phyloP scores from a whole-genome alignment of 2,329 filamentous ascomycete species.

The Seiridium unicorne region DNA sequence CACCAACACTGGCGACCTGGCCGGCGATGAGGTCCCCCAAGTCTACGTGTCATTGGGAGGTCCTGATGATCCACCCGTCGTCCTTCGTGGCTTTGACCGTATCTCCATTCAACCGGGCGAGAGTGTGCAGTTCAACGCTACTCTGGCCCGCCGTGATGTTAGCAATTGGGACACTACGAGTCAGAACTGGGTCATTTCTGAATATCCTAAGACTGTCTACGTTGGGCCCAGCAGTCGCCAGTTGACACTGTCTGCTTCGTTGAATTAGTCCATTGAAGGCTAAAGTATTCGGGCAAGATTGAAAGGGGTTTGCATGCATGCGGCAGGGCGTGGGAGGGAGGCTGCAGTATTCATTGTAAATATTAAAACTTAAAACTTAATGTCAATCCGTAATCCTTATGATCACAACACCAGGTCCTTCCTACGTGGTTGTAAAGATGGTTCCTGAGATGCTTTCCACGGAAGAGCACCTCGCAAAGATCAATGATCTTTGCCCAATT shows the following conservation, averaged over 20 bases:
- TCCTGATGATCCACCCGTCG: constrained; percentile 62
- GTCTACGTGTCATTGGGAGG: constrained; percentile 81
- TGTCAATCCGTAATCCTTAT: neutral
- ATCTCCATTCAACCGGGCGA: constrained; percentile 70
- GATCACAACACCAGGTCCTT: too few relatives aligned
- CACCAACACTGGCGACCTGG: constrained; percentile 65
- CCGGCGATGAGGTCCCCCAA: constrained; percentile 72
- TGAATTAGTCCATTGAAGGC: constrained; percentile 17
- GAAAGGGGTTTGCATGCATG: too few relatives aligned
- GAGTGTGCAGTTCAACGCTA: constrained; percentile 62
- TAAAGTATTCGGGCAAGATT: too few relatives aligned
- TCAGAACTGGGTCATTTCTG: constrained; percentile 81
- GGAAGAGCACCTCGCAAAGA: too few relatives aligned
- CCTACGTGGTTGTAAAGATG: too few relatives aligned
- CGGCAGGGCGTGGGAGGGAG: neutral
- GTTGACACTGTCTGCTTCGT: constrained; percentile 39
- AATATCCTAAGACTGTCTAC: constrained; percentile 50
- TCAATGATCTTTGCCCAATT: too few relatives aligned
- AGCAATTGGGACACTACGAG: constrained; percentile 77
- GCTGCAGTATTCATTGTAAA: neutral
- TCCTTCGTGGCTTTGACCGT: constrained; percentile 80
- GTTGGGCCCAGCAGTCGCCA: constrained; percentile 57
- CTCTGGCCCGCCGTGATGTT: constrained; percentile 76
- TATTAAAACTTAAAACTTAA: constrained; percentile 1
- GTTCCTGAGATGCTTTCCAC: too few relatives aligned